Base-by-base conservation (phyloP, 176 grass and related monocot genomes). In the Carex parvula region DNA sequence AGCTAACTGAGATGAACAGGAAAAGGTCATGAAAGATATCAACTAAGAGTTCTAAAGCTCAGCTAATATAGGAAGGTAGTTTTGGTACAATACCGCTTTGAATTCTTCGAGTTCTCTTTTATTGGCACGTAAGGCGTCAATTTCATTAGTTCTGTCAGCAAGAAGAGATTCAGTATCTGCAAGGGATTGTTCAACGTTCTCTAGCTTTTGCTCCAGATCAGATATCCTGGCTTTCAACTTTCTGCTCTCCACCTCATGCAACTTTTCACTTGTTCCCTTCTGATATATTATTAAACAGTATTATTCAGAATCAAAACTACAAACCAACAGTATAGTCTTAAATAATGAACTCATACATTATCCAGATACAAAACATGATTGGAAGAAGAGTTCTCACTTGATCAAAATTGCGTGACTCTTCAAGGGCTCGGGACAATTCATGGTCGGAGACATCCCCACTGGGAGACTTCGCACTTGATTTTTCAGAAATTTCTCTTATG, bases 381-480 rank as follows among this genome's bases (percentile, higher is more conserved):
- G 3, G 48, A 77, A 77, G 50, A 77, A 77, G 70, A 32, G 3
- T 71, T 89, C 91, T 93, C 68, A 96, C 97, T 80, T 1, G 53
- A 85, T 99, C 97, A 81, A 88, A 91, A 88, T 88, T 99, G 55
- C 89, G 91, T 89, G 97, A 94, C 80, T 99, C 97, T 60, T 99
- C 97, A 64, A 87, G 78, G 81, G 81, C 82, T 89, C 73, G 90
- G 54, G 93, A 92, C 63, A 99, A 79, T 63, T 99, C 93, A 79
- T 88, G 91, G 15, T 99, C 97, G 79, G 87, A 87, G 59, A 88
- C 80, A 86, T 99, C 97, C 8, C 54, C 41, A 82, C 86, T 86
- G 77, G 88, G 88, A 72, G 81, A 35, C 82, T 90, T 96, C 3
- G 57, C 18, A 50, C 22, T 82, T 44, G 80, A 57, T 90, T 82